Conservation (phyloP, 192 early-diverging fungal species). For the Rhizoclosmatium sp. region DNA sequence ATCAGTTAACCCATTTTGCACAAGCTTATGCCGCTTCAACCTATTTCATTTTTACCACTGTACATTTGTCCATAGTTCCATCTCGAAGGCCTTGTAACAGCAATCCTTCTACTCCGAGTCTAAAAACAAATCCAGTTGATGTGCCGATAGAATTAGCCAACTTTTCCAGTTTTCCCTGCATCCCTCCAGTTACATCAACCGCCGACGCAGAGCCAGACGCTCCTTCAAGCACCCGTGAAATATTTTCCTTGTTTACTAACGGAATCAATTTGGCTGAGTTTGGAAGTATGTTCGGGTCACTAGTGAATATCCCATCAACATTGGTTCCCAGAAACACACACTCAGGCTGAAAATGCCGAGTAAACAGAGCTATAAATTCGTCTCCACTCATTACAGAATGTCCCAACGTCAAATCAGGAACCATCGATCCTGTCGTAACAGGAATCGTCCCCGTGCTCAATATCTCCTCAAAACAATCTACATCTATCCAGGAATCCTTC, state of each 20-base stretch:
- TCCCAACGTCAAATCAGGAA: background rate
- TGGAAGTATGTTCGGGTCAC: constrained; percentile 6
- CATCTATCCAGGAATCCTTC: background rate
- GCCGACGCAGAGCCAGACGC: constrained; percentile 12
- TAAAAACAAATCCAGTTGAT: constrained; percentile 6
- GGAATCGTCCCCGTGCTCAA: background rate
- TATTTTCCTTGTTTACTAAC: background rate
- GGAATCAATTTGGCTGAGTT: constrained; percentile 14
- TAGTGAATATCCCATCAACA: constrained; percentile 21
- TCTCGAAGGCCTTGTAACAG: background rate
- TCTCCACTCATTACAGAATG: constrained; percentile 15
- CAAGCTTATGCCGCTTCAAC: too few relatives aligned
- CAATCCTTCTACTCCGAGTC: background rate
- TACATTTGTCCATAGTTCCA: background rate
- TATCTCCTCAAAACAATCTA: background rate
- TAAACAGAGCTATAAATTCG: constrained; percentile 13
- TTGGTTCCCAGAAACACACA: constrained; percentile 15
- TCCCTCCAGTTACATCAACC: constrained; percentile 30
- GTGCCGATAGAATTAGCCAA: background rate
- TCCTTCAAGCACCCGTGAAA: constrained; percentile 1
- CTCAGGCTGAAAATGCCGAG: background rate
- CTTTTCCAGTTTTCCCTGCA: constrained; percentile 32
- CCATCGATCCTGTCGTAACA: constrained; percentile 23
- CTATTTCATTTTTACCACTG: background rate
- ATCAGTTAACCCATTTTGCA: too few relatives aligned